phyloP scores from a whole-genome alignment of 2,329 filamentous ascomycete genomes.

The Capronia americana region DNA sequence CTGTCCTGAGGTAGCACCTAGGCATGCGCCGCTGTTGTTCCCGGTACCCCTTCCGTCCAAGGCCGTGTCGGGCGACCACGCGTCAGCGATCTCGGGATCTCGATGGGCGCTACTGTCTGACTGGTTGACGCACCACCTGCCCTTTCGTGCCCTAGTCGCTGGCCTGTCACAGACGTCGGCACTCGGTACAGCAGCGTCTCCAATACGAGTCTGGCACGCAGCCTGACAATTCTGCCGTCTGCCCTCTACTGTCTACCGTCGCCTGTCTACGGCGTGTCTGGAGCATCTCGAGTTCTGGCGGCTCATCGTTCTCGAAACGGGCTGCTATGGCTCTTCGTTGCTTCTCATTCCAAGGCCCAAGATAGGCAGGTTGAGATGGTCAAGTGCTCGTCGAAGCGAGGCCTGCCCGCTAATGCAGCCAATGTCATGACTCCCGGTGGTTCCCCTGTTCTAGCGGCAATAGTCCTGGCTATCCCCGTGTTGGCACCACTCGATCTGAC shows the following conservation, averaged over 20 bases:
- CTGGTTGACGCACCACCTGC: constrained; percentile 2
- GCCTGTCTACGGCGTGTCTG: not conserved
- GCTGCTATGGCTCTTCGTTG: not conserved
- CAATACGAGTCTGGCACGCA: not conserved
- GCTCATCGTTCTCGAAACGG: not conserved
- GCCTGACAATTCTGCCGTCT: not conserved
- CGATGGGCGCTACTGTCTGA: not conserved
- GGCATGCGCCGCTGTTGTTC: not conserved
- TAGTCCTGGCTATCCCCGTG: constrained; percentile 13
- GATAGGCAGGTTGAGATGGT: not conserved
- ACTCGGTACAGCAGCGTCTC: not conserved
- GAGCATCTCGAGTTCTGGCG: not conserved
- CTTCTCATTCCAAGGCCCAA: not conserved
- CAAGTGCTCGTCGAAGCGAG: not conserved
- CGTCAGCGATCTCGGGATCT: not conserved
- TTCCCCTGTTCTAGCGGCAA: constrained; percentile 11
- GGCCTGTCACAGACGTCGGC: not conserved
- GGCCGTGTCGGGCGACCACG: too few relatives aligned
- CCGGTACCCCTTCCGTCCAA: not conserved
- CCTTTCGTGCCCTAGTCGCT: not conserved
- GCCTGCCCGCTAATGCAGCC: constrained; percentile 12
- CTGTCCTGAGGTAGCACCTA: not conserved
- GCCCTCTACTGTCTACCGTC: not conserved
- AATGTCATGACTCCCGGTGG: constrained; percentile 17
- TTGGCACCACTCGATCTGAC: not conserved